Conservation (phyloP, 2,329 filamentous ascomycete species). For the Aspergillus flavus region DNA sequence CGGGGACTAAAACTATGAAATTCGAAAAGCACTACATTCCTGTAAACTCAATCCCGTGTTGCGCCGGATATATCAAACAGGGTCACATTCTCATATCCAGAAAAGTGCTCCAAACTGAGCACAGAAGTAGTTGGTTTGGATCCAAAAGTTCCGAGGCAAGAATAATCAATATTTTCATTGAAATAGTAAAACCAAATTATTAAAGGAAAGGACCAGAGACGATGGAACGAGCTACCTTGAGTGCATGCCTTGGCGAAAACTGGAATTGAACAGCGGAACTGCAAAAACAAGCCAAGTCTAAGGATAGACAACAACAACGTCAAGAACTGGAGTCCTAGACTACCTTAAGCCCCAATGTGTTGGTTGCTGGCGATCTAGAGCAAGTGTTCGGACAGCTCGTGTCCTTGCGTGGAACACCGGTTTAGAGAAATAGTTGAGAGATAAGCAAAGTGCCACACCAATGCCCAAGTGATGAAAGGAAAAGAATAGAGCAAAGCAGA, state of each 20-base stretch:
- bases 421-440: background rate
- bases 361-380: background rate
- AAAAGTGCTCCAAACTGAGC: background rate
- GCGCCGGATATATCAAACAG: background rate
- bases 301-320: background rate
- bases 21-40: background rate
- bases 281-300: background rate
- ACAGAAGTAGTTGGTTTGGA: background rate
- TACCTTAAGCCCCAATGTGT: background rate
- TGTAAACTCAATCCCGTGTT: background rate
- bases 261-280: background rate
- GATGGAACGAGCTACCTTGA: background rate
- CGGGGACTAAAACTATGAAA: background rate
- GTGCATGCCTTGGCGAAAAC: background rate
- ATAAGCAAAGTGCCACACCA: background rate
- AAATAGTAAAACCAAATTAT: constrained; percentile 2
- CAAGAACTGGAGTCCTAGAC: background rate
- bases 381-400: background rate
- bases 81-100: background rate
- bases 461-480: constrained; percentile 6
- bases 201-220: background rate
- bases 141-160: background rate
- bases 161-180: constrained; percentile 13
- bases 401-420: background rate
- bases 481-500: constrained; percentile 3